Conservation (phyloP, 306 rosid species). For the Senna tora region DNA sequence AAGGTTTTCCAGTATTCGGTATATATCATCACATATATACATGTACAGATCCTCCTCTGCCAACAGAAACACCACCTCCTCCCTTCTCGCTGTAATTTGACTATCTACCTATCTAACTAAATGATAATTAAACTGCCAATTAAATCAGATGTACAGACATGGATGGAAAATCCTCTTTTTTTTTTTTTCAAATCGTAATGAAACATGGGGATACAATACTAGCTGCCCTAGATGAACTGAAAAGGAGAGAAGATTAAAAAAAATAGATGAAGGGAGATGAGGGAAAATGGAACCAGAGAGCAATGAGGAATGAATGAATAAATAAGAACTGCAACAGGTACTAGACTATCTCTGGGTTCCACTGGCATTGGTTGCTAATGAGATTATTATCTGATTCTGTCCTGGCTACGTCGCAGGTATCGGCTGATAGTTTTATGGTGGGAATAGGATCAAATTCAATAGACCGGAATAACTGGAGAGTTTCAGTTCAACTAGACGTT, state of each 20-base stretch:
- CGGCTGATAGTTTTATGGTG: slow-evolving; percentile 37
- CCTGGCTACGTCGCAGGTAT: slow-evolving; percentile 54
- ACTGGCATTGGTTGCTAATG: slow-evolving; percentile 48
- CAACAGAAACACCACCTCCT: slow-evolving; percentile 41
- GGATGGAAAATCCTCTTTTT: not conserved
- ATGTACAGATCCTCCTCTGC: slow-evolving; percentile 55
- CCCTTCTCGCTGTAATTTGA: slow-evolving; percentile 25
- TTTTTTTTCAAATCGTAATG: not conserved
- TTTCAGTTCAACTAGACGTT: slow-evolving; percentile 31
- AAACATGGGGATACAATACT: slow-evolving; percentile 40
- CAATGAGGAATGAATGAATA: slow-evolving; percentile 81
- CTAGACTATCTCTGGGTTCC: slow-evolving; percentile 62
- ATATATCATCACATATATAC: slow-evolving; percentile 57
- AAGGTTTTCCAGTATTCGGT: slow-evolving; percentile 40
- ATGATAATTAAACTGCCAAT: slow-evolving; percentile 36
- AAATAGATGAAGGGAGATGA: slow-evolving; percentile 40
- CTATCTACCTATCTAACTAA: slow-evolving; percentile 20
- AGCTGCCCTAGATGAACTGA: slow-evolving; percentile 39
- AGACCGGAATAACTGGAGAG: slow-evolving; percentile 41
- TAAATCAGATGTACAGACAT: slow-evolving; percentile 45
- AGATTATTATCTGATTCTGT: slow-evolving; percentile 52
- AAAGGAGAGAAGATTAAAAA: slow-evolving; percentile 18
- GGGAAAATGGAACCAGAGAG: slow-evolving; percentile 62
- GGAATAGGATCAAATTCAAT: slow-evolving; percentile 28
- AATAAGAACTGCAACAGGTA: slow-evolving; percentile 59